Evolutionary conservation across 225 moss, liverwort and hornwort species (phyloP).

Genomic region (Pseudisothecium myosuroides): DNA sequence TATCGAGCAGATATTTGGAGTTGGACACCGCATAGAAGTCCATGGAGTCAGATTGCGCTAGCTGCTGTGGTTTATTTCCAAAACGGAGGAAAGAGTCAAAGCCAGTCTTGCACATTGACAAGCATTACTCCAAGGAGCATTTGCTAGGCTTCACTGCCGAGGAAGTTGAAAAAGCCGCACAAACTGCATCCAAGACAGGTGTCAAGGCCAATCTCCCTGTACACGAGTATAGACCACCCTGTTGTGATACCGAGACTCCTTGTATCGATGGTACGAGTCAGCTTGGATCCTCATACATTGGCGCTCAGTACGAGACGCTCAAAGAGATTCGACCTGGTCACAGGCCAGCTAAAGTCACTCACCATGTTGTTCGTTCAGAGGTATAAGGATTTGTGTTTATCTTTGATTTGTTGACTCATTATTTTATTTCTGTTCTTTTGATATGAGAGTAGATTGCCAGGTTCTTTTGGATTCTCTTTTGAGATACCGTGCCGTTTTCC

Average conservation of each 20-base stretch:
- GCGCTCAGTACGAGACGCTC: conserved; percentile 25
- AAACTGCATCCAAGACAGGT: conserved; percentile 36
- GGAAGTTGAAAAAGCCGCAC: conserved; percentile 39
- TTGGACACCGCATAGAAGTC: conserved; percentile 18
- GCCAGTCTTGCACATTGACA: conserved; percentile 27
- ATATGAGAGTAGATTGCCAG: neutral
- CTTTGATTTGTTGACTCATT: neutral
- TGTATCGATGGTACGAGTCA: neutral
- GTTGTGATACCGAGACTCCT: neutral
- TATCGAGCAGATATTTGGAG: conserved; percentile 9
- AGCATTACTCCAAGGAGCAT: conserved; percentile 47
- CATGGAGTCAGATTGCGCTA: conserved; percentile 45
- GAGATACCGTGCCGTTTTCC: neutral
- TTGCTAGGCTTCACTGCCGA: conserved; percentile 44
- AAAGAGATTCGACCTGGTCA: conserved; percentile 27
- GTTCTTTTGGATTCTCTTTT: neutral
- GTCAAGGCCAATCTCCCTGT: conserved; percentile 26
- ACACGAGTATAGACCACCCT: conserved; percentile 15
- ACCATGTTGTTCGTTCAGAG: conserved; percentile 44
- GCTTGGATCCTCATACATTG: conserved; percentile 36
- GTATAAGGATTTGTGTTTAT: neutral
- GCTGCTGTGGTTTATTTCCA: conserved; percentile 47
- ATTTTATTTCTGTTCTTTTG: neutral
- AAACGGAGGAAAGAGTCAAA: conserved; percentile 33
- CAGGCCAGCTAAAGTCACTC: conserved; percentile 33